Base-by-base conservation (phyloP, 1,284 basidiomycete genomes). In the Trametes pubescens region DNA sequence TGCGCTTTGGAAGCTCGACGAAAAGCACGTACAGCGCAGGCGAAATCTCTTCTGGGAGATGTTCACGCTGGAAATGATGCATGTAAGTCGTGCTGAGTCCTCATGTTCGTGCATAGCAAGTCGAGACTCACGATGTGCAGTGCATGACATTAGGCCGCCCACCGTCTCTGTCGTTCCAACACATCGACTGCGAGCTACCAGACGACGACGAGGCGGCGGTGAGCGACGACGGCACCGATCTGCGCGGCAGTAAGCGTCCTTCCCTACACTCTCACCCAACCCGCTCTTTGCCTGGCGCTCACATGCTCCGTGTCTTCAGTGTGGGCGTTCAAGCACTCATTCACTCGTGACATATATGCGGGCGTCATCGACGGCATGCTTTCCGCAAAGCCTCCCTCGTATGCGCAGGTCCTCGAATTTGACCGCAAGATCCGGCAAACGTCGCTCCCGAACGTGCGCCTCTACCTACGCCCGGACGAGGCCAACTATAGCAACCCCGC, bases 41-140 rank as follows among this genome's bases (percentile, higher is more conserved):
- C 70, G 81, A 22, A 78, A 77, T 55, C 73, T 82, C 11, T 82
- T 82, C 66, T 83, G 81, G 81, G 81, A 83, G 65, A 65, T 82
- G 14, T 78, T 76, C 62, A 68, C 75, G 18, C 71, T 76, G 10
- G 80, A 80, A 55, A 69, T 73, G 35, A 75, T 76, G 64, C 78
- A 79, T 64, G 79, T 80, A 62, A 60, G 76, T 69, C 26, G 48
- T 26, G 18, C 18, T 22, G 4, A 4, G 46, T 9, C 46, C 22
- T 26, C 13, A 2, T 11, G 5, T 14, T 26, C 46, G 7, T 38
- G 11, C 29, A 32, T 32, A 32, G 29, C 29, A 32, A 32, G 29
- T 38, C 11, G 37, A 11, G 37, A 13, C 44, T 47, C 7, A 47
- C 37, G n/a, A 10, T 29, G 26, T 44, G 21, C 40, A 77, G 75